Evolutionary conservation across 2,329 filamentous ascomycete genomes (phyloP).

Genomic region (Kalmusia sp.): DNA sequence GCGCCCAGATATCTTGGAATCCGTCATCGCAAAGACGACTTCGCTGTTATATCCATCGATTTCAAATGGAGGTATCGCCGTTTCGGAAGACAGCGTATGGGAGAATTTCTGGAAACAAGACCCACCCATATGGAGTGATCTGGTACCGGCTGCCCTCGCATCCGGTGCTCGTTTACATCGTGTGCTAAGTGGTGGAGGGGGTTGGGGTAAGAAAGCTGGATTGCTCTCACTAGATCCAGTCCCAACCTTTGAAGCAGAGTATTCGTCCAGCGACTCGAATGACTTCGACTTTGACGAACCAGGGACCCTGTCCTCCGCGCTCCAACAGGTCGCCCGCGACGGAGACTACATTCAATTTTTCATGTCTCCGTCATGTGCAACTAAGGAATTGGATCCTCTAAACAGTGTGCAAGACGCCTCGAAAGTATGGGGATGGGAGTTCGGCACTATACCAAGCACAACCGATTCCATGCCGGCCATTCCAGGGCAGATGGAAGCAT

Average conservation of each 20-base stretch:
- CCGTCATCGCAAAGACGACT: conserved; percentile 7
- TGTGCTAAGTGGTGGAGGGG: conserved; percentile 79
- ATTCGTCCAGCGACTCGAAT: conserved; percentile 5
- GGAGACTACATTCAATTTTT: conserved; percentile 65
- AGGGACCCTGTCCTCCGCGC: conserved; percentile 43
- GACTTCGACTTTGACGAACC: conserved; percentile 23
- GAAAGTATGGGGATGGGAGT: conserved; percentile 30
- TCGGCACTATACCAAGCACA: conserved; percentile 55
- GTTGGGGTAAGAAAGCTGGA: conserved; percentile 83
- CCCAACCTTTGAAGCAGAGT: conserved; percentile 12
- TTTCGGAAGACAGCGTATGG: conserved; percentile 11
- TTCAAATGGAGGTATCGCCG: conserved; percentile 9
- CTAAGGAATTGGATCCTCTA: background rate
- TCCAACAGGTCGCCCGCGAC: conserved; percentile 65
- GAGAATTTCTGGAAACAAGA: conserved; percentile 28
- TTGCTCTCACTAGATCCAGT: conserved; percentile 77
- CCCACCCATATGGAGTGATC: conserved; percentile 26
- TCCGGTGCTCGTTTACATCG: conserved; percentile 52
- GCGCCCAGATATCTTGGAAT: conserved; percentile 45
- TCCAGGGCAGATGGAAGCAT: conserved; percentile 25
- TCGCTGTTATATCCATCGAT: conserved; percentile 11
- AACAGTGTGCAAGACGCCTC: background rate
- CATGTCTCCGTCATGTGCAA: conserved; percentile 22
- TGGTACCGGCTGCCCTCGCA: conserved; percentile 27
- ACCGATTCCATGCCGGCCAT: conserved; percentile 45